Conservation (phyloP, 2,329 filamentous ascomycete genomes). For the Aspergillus flavus region DNA sequence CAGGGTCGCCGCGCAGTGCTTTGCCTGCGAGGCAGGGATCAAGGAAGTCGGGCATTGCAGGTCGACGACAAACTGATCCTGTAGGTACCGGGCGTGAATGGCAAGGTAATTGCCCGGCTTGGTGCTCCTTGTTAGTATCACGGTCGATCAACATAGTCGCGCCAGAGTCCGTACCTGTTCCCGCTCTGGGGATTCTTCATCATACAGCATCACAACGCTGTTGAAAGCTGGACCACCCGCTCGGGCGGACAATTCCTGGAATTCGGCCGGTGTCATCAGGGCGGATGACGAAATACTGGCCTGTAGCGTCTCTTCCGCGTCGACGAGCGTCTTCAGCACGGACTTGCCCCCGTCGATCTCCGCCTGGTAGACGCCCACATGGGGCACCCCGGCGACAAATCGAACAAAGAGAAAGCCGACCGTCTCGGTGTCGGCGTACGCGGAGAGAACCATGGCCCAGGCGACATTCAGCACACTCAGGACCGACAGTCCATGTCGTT, state of each 20-base stretch:
- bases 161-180: background rate
- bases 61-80: slow-evolving; percentile 1
- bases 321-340: background rate
- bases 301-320: background rate
- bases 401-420: slow-evolving; percentile 1
- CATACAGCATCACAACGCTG: slow-evolving; percentile 1
- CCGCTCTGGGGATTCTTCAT: background rate
- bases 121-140: background rate
- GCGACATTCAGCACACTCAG: slow-evolving; percentile 1
- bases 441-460: slow-evolving; percentile 5
- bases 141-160: background rate
- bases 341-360: background rate
- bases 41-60: background rate
- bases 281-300: background rate
- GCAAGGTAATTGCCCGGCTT: background rate
- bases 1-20: background rate
- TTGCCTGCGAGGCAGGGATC: background rate
- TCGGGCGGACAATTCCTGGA: background rate
- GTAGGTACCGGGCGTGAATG: background rate
- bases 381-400: background rate
- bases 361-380: background rate
- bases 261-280: background rate
- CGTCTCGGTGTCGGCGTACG: background rate
- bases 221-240: background rate
- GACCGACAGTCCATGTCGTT: background rate